These are phyloP conservation scores for Populus hybrid DNA, from an alignment of 441 rosid genomes.

Conservation along the genomic window DNA sequence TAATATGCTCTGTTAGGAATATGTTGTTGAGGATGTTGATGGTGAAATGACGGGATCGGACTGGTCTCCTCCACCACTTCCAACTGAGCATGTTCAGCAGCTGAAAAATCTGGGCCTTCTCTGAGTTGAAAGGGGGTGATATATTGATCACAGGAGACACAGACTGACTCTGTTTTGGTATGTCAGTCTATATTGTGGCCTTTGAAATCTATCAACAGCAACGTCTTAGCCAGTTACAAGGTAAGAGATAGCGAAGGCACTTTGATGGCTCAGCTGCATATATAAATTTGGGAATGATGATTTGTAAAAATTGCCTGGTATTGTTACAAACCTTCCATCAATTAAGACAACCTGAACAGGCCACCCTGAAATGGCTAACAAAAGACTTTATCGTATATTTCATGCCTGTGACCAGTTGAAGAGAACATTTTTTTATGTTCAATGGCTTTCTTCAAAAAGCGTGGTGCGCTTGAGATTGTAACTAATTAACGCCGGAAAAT, in stretches of 20 bases:
- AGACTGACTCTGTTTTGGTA: conserved; percentile 28
- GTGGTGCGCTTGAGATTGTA: neutral
- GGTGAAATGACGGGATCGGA: conserved; percentile 83
- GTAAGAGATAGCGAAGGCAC: neutral
- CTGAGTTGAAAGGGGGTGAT: conserved; percentile 28
- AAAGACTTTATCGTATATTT: conserved; percentile 10
- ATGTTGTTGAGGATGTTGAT: conserved; percentile 97
- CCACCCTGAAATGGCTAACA: conserved; percentile 14
- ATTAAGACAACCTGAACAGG: conserved; percentile 9
- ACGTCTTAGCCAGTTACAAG: conserved; percentile 2
- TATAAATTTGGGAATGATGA: conserved; percentile 8
- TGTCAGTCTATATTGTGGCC: conserved; percentile 24
- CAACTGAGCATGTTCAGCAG: conserved; percentile 87
- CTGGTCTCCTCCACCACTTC: conserved; percentile 90
- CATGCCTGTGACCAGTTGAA: conserved; percentile 2
- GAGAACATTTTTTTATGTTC: neutral
- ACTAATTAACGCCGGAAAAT: neutral
- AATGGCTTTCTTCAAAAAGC: neutral
- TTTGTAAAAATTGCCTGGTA: conserved; percentile 11
- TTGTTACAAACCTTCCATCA: neutral
- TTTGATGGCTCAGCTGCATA: conserved; percentile 8
- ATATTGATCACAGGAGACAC: conserved; percentile 22
- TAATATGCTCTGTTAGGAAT: conserved; percentile 50
- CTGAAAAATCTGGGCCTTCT: conserved; percentile 90
- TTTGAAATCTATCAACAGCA: neutral